A percentile compares a stretch with the other conserved stretches of the same genome.
These are phyloP conservation scores for Solanum piurae DNA, from an alignment of 257 asterid species.

Conservation along the genomic window DNA sequence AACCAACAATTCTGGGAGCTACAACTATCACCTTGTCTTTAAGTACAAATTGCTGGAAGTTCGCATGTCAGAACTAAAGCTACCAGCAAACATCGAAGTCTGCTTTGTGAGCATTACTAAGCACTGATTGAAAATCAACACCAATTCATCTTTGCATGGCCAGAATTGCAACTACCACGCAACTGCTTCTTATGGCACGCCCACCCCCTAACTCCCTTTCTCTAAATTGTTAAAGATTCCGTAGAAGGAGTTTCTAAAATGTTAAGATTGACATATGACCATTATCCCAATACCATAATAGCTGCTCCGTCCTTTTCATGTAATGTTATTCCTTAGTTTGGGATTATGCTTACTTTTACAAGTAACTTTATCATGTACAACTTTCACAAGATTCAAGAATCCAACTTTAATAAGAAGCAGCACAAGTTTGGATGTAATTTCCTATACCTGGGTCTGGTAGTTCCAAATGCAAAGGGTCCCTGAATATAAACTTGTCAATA, in stretches of 20 bases:
- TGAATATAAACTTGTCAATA: conserved; percentile 61
- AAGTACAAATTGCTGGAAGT: background rate
- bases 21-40: background rate
- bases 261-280: background rate
- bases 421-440: background rate
- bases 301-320: background rate
- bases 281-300: background rate
- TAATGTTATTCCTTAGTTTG: background rate
- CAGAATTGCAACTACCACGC: background rate
- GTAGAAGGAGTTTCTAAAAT: background rate
- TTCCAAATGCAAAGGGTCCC: conserved; percentile 71
- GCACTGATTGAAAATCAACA: background rate
- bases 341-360: background rate
- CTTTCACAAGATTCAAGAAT: background rate
- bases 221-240: background rate
- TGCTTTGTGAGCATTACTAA: background rate
- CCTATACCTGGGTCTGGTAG: conserved; percentile 59
- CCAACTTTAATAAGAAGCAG: background rate
- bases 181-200: background rate
- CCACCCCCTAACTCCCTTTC: background rate
- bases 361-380: background rate
- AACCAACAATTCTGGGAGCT: background rate
- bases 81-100: background rate
- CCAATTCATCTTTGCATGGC: background rate
- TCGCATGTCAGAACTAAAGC: background rate